These are phyloP conservation scores for Venturia carpophila DNA, from an alignment of 2,329 filamentous ascomycete genomes.

Conservation along the genomic window DNA sequence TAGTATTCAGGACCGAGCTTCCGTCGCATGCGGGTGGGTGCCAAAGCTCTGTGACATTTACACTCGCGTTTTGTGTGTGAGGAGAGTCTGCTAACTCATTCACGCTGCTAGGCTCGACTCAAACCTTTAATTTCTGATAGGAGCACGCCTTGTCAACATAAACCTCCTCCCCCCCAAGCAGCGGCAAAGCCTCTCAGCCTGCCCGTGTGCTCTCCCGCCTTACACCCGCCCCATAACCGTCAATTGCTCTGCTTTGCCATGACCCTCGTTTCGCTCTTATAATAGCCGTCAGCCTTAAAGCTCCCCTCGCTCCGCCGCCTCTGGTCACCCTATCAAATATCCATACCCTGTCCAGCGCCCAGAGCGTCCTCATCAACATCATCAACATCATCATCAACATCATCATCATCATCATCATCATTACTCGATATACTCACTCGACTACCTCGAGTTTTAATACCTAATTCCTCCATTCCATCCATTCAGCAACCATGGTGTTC, in stretches of 20 bases:
- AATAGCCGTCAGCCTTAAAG: conserved; percentile 17
- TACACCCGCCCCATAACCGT: not conserved
- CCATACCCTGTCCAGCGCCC: conserved; percentile 6
- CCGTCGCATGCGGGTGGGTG: not conserved
- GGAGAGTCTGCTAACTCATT: not conserved
- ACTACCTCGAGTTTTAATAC: not conserved
- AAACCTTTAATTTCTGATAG: not conserved
- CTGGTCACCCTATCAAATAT: not conserved
- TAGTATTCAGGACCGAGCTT: not conserved
- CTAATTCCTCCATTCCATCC: conserved; percentile 18
- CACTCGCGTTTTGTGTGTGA: not conserved
- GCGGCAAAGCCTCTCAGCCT: conserved; percentile 4
- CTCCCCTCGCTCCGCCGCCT: conserved; percentile 15
- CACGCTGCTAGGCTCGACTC: not conserved
- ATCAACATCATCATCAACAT: conserved; percentile 1
- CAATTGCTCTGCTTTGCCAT: not conserved
- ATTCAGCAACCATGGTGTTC: conserved; percentile 39
- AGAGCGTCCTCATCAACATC: not conserved
- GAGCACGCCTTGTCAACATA: not conserved
- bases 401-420: conserved; percentile 2
- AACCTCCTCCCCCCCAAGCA: not conserved
- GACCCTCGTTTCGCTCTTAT: conserved; percentile 11
- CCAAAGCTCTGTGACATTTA: conserved; percentile 6
- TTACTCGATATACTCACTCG: conserved; percentile 11
- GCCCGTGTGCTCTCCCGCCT: not conserved